These are phyloP conservation scores for Leishmania aethiopica DNA, from an alignment of 208 protist genomes.

Conservation along the genomic window DNA sequence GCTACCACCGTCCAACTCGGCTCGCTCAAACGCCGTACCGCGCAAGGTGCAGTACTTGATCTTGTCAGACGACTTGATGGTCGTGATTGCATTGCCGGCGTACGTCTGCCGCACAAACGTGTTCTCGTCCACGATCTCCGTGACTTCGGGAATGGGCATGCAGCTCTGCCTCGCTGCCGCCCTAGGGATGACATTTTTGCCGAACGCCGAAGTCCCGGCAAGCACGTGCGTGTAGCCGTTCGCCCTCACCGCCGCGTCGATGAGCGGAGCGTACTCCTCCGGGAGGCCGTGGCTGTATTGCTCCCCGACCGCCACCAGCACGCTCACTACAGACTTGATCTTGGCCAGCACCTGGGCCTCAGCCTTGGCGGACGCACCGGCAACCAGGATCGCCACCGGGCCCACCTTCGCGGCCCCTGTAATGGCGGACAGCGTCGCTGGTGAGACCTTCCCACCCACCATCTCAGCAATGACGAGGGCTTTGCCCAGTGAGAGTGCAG, in stretches of 20 bases:
- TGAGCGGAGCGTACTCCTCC: conserved; percentile 79
- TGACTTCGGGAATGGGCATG: conserved; percentile 94
- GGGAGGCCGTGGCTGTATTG: conserved; percentile 83
- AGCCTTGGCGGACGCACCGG: conserved; percentile 49
- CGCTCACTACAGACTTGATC: conserved; percentile 78
- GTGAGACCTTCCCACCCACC: conserved; percentile 62
- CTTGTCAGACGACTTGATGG: conserved; percentile 90
- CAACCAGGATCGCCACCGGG: conserved; percentile 87
- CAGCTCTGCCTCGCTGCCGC: conserved; percentile 92
- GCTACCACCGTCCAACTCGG: conserved; percentile 47
- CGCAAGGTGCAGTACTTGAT: conserved; percentile 96
- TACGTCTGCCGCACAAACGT: conserved; percentile 98
- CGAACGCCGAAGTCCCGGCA: conserved; percentile 91
- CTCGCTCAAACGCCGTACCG: conserved; percentile 88
- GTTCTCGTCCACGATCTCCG: conserved; percentile 84
- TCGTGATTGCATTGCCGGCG: conserved; percentile 97
- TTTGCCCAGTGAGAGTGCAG: conserved; percentile 43
- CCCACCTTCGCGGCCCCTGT: conserved; percentile 85
- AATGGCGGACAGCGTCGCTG: conserved; percentile 86
- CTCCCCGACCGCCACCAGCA: conserved; percentile 70
- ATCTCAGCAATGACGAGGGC: conserved; percentile 78
- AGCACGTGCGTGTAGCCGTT: conserved; percentile 94
- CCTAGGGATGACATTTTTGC: conserved; percentile 95
- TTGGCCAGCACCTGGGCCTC: conserved; percentile 56
- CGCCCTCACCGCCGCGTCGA: conserved; percentile 54